Evolutionary conservation across 345 rosid genomes (phyloP), one percentile per base, ranked within the genome.

Genomic region (Brassica cretica): DNA sequence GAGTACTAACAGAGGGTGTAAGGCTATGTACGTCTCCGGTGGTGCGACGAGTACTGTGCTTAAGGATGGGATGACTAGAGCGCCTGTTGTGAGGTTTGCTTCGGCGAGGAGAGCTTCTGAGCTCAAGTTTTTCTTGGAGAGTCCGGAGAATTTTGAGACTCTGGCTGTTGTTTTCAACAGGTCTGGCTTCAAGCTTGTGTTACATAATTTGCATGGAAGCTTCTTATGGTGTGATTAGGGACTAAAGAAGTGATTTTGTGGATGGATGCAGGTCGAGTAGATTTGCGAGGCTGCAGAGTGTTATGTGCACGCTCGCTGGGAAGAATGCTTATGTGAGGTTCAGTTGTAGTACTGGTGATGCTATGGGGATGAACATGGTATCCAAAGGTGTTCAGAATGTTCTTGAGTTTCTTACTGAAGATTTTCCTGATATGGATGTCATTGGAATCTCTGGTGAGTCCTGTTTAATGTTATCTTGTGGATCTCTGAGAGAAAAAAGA

Each of bases 281-380:
- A 77, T 93, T 89, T 16, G 95, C 85, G 0, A 89, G 88, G 84
- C 85, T 93, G 51, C 97, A 89, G 75, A 64, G 82, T 37, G 81
- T 91, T 55, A 69, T 80, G 59, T 89, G 97, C 61, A 46, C 89
- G 12, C 60, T 91, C 16, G 94, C 95, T 0, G 98, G 98, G 19
- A 91, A 87, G 90, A 91, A 91, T 82, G 89, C 92, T 8, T 91
- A 88, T 75, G 83, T 83, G 30, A 88, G 98, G 78, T 93, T 93
- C 74, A 72, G 84, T 39, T 89, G 95, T 79, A 80, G 93, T 79
- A 93, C 98, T 0, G 98, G 98, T n/a, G 98, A 93, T 68, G 98
- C 98, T 9, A 93, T 93, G 98, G 98, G 98, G 78, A 93, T 93
- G 98, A 93, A 93, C 83, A 93, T 93, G 98, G 90, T 89, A 11